These are phyloP conservation scores for Metschnikowia arizonensis DNA, from an alignment of 805 yeast species.

Conservation along the genomic window DNA sequence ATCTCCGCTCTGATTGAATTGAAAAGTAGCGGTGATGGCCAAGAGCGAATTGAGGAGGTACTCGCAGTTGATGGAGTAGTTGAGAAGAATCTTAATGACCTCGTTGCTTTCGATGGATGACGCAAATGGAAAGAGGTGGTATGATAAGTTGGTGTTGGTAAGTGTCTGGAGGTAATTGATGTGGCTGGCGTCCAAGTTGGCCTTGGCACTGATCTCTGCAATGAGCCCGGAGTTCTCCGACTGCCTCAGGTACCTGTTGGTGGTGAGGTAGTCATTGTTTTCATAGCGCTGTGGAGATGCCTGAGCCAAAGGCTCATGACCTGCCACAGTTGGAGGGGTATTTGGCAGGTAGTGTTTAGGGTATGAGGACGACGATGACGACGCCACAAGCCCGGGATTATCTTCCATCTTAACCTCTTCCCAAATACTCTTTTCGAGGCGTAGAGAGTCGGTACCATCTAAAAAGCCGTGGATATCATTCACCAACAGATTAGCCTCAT, in stretches of 20 bases:
- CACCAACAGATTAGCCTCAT: conserved; percentile 34
- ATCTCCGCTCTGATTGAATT: conserved; percentile 22
- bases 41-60: conserved; percentile 23
- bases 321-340: neutral
- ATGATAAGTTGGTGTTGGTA: conserved; percentile 28
- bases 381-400: neutral
- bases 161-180: conserved; percentile 29
- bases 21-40: conserved; percentile 27
- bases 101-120: conserved; percentile 32
- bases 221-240: conserved; percentile 25
- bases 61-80: conserved; percentile 21
- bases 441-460: neutral
- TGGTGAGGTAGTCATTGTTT: too few relatives aligned
- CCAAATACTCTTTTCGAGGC: conserved; percentile 2
- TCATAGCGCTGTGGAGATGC: neutral
- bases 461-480: conserved; percentile 28
- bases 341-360: neutral
- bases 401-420: conserved; percentile 13
- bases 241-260: neutral
- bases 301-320: neutral
- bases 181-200: conserved; percentile 29
- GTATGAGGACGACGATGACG: too few relatives aligned
- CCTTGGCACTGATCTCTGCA: conserved; percentile 22
- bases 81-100: conserved; percentile 26
- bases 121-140: conserved; percentile 37